Base-by-base conservation (phyloP, 768 basidiomycete genomes). In the Termitomyces sp. region DNA sequence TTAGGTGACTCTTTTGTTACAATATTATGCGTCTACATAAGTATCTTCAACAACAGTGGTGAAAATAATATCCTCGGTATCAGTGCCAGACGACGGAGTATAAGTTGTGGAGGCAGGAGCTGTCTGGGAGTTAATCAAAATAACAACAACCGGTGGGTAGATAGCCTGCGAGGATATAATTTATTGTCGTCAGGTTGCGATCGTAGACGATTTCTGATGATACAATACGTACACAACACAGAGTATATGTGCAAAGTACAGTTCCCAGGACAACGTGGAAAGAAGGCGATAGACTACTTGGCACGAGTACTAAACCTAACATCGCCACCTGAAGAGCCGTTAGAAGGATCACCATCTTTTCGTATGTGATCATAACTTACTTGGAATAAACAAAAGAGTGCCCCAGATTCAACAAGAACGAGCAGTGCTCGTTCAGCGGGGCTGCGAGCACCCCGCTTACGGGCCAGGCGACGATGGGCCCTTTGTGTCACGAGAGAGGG, bases 171-270 rank as follows among this genome's bases (percentile, higher is more conserved):
- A 31, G 4, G 11, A 29, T 19, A 17, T 12, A 14, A 51, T 40
- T 19, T 3, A 41, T 17, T 40, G 6, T 41, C 4, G 25, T 27
- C 34, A 29, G 34, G 14, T 37, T 3, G 10, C 7, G 9, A 2
- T n/a, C 25, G 6, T 31, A 27, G 35, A 40, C 25, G 9, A 51
- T 38, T 16, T 21, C 21, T 3, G 32, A 34, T 8, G 21, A 29
- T 34, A 47, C 6, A 17, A 29, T 34, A 47, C 54, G 8, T 47
- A 55, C 54, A 9, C 45, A 55, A n/a, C 54, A 55, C 40, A 55
- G 25, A 23, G 45, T 55, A 40, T 55, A 55, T 14, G 54, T 55
- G n/a, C 54, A 55, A 25, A 55, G 54, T 3, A 55, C 44, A 19
- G 25, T 46, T 6, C 54, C 54, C 7, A 55, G 35, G 34, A 44